These are phyloP conservation scores for Aschersonia sp. DNA, from an alignment of 2,329 filamentous ascomycete genomes.

Conservation along the genomic window DNA sequence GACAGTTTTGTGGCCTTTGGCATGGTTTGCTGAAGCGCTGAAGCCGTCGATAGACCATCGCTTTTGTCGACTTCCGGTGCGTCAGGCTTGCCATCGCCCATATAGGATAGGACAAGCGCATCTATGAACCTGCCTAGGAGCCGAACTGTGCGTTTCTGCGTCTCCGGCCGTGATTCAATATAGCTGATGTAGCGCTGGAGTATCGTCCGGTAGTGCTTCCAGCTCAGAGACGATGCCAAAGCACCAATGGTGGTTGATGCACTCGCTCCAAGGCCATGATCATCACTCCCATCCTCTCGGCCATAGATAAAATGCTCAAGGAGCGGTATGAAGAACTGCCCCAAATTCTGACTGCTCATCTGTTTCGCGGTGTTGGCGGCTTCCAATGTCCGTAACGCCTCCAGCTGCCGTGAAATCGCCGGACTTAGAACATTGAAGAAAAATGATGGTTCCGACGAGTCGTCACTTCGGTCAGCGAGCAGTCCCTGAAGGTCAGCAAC, in stretches of 20 bases:
- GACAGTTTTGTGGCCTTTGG: constrained; percentile 54
- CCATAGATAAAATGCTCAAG: constrained; percentile 91
- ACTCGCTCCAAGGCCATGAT: constrained; percentile 76
- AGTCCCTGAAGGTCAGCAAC: constrained; percentile 63
- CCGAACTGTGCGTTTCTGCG: constrained; percentile 74
- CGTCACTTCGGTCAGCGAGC: constrained; percentile 47
- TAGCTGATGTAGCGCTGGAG: constrained; percentile 75
- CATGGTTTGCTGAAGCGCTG: constrained; percentile 46
- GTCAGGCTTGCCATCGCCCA: constrained; percentile 22
- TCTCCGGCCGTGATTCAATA: constrained; percentile 63
- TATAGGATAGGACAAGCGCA: constrained; percentile 45
- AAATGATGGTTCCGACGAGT: constrained; percentile 53
- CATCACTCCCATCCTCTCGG: constrained; percentile 56
- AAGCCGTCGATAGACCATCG: constrained; percentile 10
- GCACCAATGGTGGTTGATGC: constrained; percentile 67
- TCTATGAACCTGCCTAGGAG: constrained; percentile 73
- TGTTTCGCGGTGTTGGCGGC: constrained; percentile 47
- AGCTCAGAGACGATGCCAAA: constrained; percentile 65
- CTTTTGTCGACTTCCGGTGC: constrained; percentile 27
- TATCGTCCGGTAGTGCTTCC: constrained; percentile 78
- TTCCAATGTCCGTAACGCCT: constrained; percentile 67
- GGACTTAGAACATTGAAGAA: constrained; percentile 89
- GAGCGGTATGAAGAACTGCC: constrained; percentile 77
- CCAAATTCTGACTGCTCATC: constrained; percentile 63
- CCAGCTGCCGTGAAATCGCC: constrained; percentile 70